A percentile compares a stretch with the other conserved stretches of the same genome.
These are phyloP conservation scores for Sphagnum tenellum DNA, from an alignment of 225 moss, liverwort and hornwort genomes.

Conservation along the genomic window DNA sequence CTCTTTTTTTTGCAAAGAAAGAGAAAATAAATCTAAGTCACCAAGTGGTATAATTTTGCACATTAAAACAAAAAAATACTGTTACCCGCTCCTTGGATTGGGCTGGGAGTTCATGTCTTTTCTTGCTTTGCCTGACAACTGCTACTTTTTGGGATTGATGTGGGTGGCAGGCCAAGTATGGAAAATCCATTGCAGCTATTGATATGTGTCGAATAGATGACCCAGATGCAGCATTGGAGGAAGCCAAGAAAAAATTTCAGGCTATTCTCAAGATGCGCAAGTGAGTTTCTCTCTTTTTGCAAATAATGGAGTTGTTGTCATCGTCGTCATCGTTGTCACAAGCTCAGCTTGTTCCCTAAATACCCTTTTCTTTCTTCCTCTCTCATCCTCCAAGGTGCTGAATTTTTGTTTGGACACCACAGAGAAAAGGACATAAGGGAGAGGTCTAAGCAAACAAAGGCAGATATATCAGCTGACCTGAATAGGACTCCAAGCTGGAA, in stretches of 20 bases:
- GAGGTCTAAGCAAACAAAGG: slow-evolving; percentile 75
- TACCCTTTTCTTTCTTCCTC: not conserved
- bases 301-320: not conserved
- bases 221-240: slow-evolving; percentile 59
- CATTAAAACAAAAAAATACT: no score
- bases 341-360: not conserved
- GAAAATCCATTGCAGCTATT: slow-evolving; percentile 66
- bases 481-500: slow-evolving; percentile 46
- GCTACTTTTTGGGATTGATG: no score
- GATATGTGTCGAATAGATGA: slow-evolving; percentile 76
- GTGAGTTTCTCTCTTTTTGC: slow-evolving; percentile 23
- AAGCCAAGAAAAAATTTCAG: slow-evolving; percentile 87
- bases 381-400: not conserved
- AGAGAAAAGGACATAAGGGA: slow-evolving; percentile 90
- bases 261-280: slow-evolving; percentile 87
- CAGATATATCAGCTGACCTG: slow-evolving; percentile 58
- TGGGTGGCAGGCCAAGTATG: slow-evolving; percentile 52
- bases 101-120: no score
- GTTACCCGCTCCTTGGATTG: no score
- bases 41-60: no score
- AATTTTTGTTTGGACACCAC: slow-evolving; percentile 18
- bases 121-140: no score
- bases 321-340: not conserved
- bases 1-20: no score
- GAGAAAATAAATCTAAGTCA: no score